A percentile compares a stretch with the other conserved stretches of the same genome.
Conservation (phyloP, 345 rosid species). For the Eucalyptus melliodora region DNA sequence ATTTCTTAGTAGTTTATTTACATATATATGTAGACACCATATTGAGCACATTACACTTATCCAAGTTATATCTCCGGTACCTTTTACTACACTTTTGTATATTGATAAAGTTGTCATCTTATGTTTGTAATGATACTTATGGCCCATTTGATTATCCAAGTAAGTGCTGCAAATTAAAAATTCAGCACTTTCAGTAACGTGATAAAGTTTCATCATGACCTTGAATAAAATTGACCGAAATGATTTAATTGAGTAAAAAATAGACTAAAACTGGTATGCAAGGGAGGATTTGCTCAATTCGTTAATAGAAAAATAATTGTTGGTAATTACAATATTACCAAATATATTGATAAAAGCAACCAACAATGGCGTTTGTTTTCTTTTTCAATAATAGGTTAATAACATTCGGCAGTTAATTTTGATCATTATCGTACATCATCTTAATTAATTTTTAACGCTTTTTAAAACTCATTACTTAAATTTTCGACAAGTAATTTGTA, state of each 20-base stretch:
- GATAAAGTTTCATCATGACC: background rate
- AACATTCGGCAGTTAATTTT: background rate
- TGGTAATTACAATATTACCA: background rate
- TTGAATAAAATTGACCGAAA: background rate
- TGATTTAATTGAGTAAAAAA: background rate
- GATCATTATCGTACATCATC: background rate
- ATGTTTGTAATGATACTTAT: background rate
- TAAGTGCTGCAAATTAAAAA: background rate
- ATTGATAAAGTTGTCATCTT: no score
- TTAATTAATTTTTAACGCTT: background rate
- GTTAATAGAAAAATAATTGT: background rate
- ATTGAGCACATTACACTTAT: background rate
- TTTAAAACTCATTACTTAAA: background rate
- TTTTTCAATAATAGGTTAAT: background rate
- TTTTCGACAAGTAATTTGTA: background rate
- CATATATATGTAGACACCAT: no score
- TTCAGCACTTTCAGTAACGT: background rate
- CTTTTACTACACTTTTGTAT: no score
- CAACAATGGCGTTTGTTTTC: background rate
- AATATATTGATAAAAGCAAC: background rate
- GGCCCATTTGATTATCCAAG: background rate
- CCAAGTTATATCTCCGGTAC: no score
- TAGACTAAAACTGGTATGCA: background rate
- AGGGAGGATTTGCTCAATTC: background rate
- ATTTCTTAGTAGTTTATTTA: no score